Percentiles rank a stretch among this genome's conserved stretches.
Conservation (phyloP, 1,284 basidiomycete species). For the Ganoderma lingzhi region DNA sequence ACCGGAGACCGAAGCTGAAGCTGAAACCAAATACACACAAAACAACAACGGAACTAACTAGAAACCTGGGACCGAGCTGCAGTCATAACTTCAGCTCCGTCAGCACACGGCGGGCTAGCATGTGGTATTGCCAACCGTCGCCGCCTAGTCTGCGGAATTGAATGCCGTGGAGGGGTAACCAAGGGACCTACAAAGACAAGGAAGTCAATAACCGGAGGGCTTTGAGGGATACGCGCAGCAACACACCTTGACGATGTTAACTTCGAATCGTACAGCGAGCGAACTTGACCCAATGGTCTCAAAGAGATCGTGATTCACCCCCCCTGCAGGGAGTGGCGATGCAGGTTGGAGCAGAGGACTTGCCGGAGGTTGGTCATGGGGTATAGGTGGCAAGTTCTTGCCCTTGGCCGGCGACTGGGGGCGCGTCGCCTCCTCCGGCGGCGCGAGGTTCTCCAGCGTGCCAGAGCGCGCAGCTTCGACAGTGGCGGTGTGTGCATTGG, state of each 20-base stretch:
- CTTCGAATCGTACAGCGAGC: constrained; percentile 91
- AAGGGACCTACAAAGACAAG: constrained; percentile 76
- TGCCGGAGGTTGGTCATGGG: constrained; percentile 60
- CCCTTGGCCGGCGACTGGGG: constrained; percentile 53
- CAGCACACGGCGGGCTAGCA: constrained; percentile 93
- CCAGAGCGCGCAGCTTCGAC: constrained; percentile 45
- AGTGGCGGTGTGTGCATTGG: constrained; percentile 57
- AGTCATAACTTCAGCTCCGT: constrained; percentile 91
- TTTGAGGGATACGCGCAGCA: background rate
- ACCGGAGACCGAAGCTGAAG: constrained; percentile 6
- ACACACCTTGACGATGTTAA: constrained; percentile 92
- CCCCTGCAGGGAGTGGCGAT: constrained; percentile 64
- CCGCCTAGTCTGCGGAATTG: constrained; percentile 94
- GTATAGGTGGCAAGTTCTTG: constrained; percentile 78
- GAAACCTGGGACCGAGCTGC: constrained; percentile 21
- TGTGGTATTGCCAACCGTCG: constrained; percentile 98
- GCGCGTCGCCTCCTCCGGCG: constrained; percentile 48
- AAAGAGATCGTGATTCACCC: constrained; percentile 72
- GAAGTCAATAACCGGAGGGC: constrained; percentile 16
- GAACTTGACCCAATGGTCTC: constrained; percentile 79
- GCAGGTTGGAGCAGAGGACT: constrained; percentile 47
- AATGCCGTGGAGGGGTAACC: constrained; percentile 93
- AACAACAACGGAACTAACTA: constrained; percentile 14
- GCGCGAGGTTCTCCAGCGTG: constrained; percentile 42
- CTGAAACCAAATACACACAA: constrained; percentile 23